Base-by-base conservation (phyloP, 768 basidiomycete species). In the Kwoniella botswanensis region DNA sequence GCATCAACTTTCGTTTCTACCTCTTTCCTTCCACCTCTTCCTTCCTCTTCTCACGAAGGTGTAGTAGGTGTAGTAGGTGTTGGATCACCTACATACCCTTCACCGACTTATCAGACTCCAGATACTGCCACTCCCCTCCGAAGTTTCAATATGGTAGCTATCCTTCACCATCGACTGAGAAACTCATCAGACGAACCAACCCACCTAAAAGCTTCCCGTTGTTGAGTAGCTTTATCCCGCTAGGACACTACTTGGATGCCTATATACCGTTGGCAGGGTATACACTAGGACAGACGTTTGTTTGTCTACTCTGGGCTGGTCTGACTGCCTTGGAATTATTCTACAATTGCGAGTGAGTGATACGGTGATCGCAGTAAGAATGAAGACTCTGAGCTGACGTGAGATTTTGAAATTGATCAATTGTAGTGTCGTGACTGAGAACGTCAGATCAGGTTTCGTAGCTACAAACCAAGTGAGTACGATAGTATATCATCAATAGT, bases 51-150 rank as follows among this genome's bases (percentile, higher is more conserved):
- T 35, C 35, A 35, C 0, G 62, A 52, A 46, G 61, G 46, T 35
- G 29, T 4, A 29, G 29, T 5, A 12, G 55, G 55, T n/a, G 35
- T 35, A 35, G 35, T 24, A 12, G 55, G 55, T n/a, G 55, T 18
- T n/a, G 57, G 15, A 13, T 67, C 65, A 4, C 65, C 65, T 5
- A 46, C 26, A 13, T 67, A 67, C 46, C 65, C 65, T 67, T 67
- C 65, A 18, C 56, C 65, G 3, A 57, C 24, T 12, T 59, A 60
- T 57, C 65, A 67, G 21, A 67, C 57, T 24, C 64, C 65, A 0
- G 46, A 42, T 21, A 67, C 57, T 7, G 65, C 65, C 44, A 67
- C 55, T 7, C 65, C 65, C 3, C 54, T 58, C 3, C 26, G 55
- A 65, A 42, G 26, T 22, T 64, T 64, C 52, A 56, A 55, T 65